These are phyloP conservation scores for Boletellus ananiceps DNA, from an alignment of 768 basidiomycete genomes.

Conservation along the genomic window DNA sequence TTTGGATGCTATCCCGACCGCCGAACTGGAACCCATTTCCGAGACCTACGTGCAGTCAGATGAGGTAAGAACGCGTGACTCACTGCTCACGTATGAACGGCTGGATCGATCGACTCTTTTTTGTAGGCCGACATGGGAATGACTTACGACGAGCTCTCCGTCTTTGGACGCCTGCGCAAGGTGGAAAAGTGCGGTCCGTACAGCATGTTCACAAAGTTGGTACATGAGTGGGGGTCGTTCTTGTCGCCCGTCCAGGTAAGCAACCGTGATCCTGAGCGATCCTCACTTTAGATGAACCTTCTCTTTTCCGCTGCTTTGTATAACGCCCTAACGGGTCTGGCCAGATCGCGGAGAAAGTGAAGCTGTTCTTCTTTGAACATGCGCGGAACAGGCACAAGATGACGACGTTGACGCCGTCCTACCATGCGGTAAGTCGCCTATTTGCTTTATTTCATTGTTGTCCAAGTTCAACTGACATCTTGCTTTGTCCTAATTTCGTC, in stretches of 20 bases:
- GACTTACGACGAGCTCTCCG: conserved; percentile 95
- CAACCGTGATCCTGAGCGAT: too few relatives aligned
- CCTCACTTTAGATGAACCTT: not conserved
- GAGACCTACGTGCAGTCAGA: conserved; percentile 94
- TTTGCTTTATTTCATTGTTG: not conserved
- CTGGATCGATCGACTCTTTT: too few relatives aligned
- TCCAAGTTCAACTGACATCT: not conserved
- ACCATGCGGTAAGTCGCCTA: conserved; percentile 72
- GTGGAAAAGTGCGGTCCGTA: conserved; percentile 97
- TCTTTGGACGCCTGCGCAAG: conserved; percentile 90
- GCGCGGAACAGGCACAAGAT: conserved; percentile 98
- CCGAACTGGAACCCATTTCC: conserved; percentile 93
- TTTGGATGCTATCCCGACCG: conserved; percentile 87
- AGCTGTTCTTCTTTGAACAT: conserved; percentile 94
- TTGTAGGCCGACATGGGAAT: conserved; percentile 94
- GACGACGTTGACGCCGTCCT: conserved; percentile 91
- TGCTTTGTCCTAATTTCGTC: too few relatives aligned
- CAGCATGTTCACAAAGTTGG: conserved; percentile 93
- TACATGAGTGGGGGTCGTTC: conserved; percentile 87
- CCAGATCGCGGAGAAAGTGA: conserved; percentile 93
- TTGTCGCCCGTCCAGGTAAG: conserved; percentile 79
- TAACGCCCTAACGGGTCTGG: not conserved
- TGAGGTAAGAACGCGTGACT: conserved; percentile 51
- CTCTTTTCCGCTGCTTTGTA: too few relatives aligned
- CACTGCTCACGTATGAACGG: not conserved